Evolutionary conservation across 2,329 filamentous ascomycete species (phyloP), one percentile per base, ranked within the genome.

Genomic region (Aspergillus persii): DNA sequence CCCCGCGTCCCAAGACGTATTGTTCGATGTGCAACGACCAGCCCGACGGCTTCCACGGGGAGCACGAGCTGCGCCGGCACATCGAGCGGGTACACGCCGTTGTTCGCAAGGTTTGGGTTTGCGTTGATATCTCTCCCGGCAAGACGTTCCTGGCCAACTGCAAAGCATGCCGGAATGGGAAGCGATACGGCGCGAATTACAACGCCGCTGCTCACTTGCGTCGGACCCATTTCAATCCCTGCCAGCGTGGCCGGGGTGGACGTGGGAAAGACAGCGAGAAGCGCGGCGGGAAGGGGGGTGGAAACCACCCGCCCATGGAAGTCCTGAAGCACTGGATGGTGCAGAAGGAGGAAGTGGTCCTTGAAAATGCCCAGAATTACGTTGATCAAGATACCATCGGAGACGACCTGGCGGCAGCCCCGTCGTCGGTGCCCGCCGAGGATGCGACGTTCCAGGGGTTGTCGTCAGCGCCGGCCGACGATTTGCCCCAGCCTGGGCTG

Each of bases 141-240:
- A 75, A 82, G 83, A 77, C 84, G 76, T 88, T 92, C 46, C 83
- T 98, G 36, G 80, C 81, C 53, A 89, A 89, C 66, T 97, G 93
- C 84, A 96, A 96, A 76, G 85, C 90, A 51, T 98, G 94, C 74
- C 84, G 83, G 52, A 83, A 83, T 49, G 79, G 83, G 57, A 97
- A 96, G 80, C 84, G 85, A 59, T 98, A 98, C 68, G 90, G 90
- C 3, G 91, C 90, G 15, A 95, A 97, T 77, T 97, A 98, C 78
- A 98, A 98, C 69, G 94, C 93, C 0, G 92, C 92, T 0, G 94
- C 92, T 0, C 94, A 98, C 72, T 83, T 98, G 8, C 85, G 93
- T 47, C 87, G 94, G 53, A 89, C 89, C 0, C 94, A 98, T 73
- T 98, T 97, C 81, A 90, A 89, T 70, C 88, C 85, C 1, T 82